Conservation (phyloP, 495 filamentous ascomycete genomes). For the Letharia columbiana region DNA sequence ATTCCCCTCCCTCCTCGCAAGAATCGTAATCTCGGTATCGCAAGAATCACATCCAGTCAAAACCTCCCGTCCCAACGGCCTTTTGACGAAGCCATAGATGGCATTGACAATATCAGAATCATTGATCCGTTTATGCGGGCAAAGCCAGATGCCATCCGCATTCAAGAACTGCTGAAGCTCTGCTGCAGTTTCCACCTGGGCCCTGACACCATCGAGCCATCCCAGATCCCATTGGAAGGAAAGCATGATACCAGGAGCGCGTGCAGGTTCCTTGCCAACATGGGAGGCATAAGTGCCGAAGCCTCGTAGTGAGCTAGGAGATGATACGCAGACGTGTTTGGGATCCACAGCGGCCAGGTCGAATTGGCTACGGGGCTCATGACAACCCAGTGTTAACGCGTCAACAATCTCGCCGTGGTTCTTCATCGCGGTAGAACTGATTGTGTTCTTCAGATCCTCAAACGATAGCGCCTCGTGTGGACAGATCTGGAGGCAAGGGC, state of each 20-base stretch:
- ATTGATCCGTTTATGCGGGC: constrained; percentile 8
- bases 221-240: constrained; percentile 13
- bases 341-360: neutral
- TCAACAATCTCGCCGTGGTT: neutral
- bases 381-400: constrained; percentile 2
- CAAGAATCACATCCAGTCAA: neutral
- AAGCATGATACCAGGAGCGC: neutral
- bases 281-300: constrained; percentile 6
- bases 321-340: neutral
- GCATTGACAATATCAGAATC: constrained; percentile 7
- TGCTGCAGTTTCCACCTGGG: constrained; percentile 1
- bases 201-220: neutral
- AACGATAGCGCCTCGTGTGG: constrained; percentile 10
- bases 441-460: neutral
- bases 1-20: constrained; percentile 1
- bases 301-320: neutral
- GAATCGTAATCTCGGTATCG: neutral
- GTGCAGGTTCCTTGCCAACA: neutral
- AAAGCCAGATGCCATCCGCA: constrained; percentile 7
- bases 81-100: constrained; percentile 10
- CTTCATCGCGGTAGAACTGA: neutral
- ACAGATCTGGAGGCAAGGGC: neutral
- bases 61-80: neutral
- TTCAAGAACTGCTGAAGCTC: constrained; percentile 6
- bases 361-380: constrained; percentile 4